Evolutionary conservation across 73 alveolate species (phyloP), one percentile per base, ranked within the genome.

Genomic region (Symbiodinium natans): DNA sequence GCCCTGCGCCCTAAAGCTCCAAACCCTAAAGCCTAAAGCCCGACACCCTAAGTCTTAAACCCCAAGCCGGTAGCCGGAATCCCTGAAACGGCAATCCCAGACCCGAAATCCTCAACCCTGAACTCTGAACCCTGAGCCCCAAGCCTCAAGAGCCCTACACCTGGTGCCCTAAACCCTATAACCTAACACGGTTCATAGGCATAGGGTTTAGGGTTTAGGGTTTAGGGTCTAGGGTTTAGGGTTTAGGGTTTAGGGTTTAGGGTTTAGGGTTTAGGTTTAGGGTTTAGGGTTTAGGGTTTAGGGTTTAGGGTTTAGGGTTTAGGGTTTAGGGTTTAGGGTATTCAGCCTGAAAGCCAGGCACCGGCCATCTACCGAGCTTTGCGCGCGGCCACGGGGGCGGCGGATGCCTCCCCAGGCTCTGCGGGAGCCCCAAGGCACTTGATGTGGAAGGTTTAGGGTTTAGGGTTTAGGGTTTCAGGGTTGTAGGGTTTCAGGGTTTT

Each of bases 291-390:
- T n/a, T n/a, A n/a, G n/a, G n/a, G n/a, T n/a, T n/a, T n/a, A n/a
- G n/a, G n/a, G n/a, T n/a, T n/a, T n/a, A n/a, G n/a, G n/a, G n/a
- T n/a, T n/a, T n/a, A n/a, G n/a, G n/a, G n/a, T n/a, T n/a, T n/a
- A n/a, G n/a, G n/a, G n/a, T n/a, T n/a, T n/a, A n/a, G n/a, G n/a
- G n/a, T n/a, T n/a, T n/a, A n/a, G n/a, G n/a, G 23, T 5, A 52
- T 17, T 17, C 29, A 52, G n/a, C 82, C 82, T 34, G 8, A 23
- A 27, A 29, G 21, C 29, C 33, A 88, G 95, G 95, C 95, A 59
- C 95, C 95, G 13, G 95, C 95, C 41, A 88, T 88, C 41, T 88
- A 88, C 95, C 21, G 71, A 36, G 85, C 95, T 41, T 43, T 88
- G 68, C 71, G 95, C 39, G 95, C 95, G 21, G 95, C 95, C 21